A percentile compares a stretch with the other conserved stretches of the same genome.
Conservation (phyloP, 2,329 filamentous ascomycete species). For the Pezicula neosporulosa region DNA sequence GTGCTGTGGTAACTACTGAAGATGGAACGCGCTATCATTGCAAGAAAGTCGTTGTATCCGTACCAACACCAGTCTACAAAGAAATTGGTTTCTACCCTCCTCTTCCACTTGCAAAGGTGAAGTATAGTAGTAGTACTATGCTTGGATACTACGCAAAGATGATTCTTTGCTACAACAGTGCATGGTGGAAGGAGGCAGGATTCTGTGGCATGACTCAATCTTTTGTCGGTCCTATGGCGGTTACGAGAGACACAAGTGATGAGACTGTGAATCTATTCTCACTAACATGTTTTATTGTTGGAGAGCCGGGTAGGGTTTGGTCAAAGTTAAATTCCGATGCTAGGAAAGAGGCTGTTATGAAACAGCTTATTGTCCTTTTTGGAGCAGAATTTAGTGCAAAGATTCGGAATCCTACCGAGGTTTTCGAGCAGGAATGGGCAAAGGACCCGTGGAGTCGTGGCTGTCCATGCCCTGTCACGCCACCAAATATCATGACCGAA, state of each 20-base stretch:
- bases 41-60: conserved; percentile 39
- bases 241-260: conserved; percentile 40
- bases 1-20: conserved; percentile 12
- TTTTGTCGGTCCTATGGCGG: conserved; percentile 40
- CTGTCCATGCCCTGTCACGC: conserved; percentile 30
- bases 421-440: conserved; percentile 17
- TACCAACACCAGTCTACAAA: conserved; percentile 43
- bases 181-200: conserved; percentile 41
- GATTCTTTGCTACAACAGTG: conserved; percentile 36
- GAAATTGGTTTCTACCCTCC: conserved; percentile 42
- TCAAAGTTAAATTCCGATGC: conserved; percentile 16
- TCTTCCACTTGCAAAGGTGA: conserved; percentile 33
- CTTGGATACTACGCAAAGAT: conserved; percentile 44
- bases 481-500: conserved; percentile 26
- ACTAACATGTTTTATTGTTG: conserved; percentile 38
- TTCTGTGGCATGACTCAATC: conserved; percentile 44
- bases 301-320: conserved; percentile 32
- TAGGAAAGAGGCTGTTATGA: conserved; percentile 13
- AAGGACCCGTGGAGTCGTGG: conserved; percentile 29
- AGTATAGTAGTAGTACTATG: conserved; percentile 30
- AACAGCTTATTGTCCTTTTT: conserved; percentile 9
- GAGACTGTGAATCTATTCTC: conserved; percentile 26
- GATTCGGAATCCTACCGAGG: not conserved
- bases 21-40: not conserved
- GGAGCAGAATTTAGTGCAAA: not conserved